Evolutionary conservation across 441 rosid genomes (phyloP).

Genomic region (Populus trichocarpa): DNA sequence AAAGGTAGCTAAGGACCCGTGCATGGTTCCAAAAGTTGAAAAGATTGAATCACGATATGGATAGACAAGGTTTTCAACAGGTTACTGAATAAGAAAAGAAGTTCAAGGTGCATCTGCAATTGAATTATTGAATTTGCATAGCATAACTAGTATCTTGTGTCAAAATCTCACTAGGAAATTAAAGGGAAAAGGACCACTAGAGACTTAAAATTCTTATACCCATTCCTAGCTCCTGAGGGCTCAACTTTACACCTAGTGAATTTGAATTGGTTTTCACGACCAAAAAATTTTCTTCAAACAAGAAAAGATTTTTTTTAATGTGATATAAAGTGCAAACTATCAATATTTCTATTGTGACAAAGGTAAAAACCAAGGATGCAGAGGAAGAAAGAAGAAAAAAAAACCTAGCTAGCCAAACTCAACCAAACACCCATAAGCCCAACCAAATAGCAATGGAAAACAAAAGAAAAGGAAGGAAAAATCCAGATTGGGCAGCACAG

Average conservation of each 20-base stretch:
- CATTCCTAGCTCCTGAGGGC: neutral
- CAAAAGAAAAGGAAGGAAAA: too few species aligned
- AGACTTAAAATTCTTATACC: conserved; percentile 4
- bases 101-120: conserved; percentile 12
- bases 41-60: neutral
- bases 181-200: neutral
- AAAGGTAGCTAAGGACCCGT: neutral
- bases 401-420: too few species aligned
- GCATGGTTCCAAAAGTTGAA: conserved; percentile 2
- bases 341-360: too few species aligned
- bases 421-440: too few species aligned
- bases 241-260: neutral
- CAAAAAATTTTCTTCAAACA: too few species aligned
- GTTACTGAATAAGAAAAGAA: neutral
- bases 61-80: conserved; percentile 6
- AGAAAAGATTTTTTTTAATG: too few species aligned
- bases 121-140: conserved; percentile 14
- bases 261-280: too few species aligned
- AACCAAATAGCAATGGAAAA: too few species aligned
- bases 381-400: too few species aligned
- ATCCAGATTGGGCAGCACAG: too few species aligned
- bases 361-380: too few species aligned
- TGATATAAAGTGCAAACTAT: too few species aligned
- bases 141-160: conserved; percentile 10
- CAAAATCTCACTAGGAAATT: conserved; percentile 13